phyloP scores from a whole-genome alignment of 2,329 filamentous ascomycete genomes.

The Colletotrichum limetticola region DNA sequence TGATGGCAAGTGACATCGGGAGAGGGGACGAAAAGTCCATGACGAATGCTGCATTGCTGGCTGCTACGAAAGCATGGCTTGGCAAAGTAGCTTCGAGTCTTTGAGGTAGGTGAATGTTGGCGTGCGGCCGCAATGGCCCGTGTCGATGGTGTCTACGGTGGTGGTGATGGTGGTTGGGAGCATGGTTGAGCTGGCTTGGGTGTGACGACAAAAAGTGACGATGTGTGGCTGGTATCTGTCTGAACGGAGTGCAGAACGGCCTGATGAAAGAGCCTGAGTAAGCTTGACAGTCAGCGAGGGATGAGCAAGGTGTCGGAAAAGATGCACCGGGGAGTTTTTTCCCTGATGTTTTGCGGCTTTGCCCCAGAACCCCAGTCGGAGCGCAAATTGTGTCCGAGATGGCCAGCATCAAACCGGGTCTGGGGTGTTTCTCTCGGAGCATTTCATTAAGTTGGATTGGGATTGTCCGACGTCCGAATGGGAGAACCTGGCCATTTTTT shows the following conservation, averaged over 20 bases:
- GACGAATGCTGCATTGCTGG: slow-evolving; percentile 8
- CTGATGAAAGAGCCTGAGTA: not conserved
- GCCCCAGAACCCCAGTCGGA: not conserved
- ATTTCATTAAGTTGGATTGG: slow-evolving; percentile 33
- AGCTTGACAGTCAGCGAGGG: not conserved
- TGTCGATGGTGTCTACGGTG: too few relatives aligned
- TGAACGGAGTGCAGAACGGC: not conserved
- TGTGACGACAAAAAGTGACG: not conserved
- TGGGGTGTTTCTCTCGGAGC: slow-evolving; percentile 32
- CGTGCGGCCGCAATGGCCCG: not conserved
- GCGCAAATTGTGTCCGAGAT: slow-evolving; percentile 29
- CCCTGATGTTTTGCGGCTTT: slow-evolving; percentile 24
- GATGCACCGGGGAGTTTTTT: slow-evolving; percentile 30
- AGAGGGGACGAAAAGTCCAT: not conserved
- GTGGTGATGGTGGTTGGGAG: not conserved
- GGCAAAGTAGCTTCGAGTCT: not conserved
- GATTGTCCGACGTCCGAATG: slow-evolving; percentile 22
- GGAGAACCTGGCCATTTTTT: not conserved
- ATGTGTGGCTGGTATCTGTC: not conserved
- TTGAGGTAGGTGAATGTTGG: not conserved
- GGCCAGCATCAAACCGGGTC: slow-evolving; percentile 19
- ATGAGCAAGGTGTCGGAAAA: slow-evolving; percentile 1
- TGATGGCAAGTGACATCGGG: slow-evolving; percentile 11
- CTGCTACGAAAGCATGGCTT: not conserved
- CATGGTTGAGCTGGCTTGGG: not conserved